Percentiles rank a stretch among this genome's conserved stretches.
These are phyloP conservation scores for Fonsecaea pugnacius DNA, from an alignment of 2,329 filamentous ascomycete genomes.

Conservation along the genomic window DNA sequence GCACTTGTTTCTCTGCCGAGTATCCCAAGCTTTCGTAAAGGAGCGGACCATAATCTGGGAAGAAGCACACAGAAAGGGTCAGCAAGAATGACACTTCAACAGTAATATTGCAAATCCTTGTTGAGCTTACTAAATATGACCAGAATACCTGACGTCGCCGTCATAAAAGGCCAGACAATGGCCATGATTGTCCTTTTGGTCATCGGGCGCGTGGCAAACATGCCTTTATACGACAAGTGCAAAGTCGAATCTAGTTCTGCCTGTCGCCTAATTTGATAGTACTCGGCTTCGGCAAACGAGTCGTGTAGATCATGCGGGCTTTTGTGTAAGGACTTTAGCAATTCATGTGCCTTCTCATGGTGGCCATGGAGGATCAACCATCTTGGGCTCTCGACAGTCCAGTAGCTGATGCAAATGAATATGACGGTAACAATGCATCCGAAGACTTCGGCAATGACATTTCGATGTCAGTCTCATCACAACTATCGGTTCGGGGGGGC, in stretches of 20 bases:
- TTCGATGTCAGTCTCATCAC: background rate
- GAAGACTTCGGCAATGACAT: background rate
- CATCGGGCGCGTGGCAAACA: slow-evolving; percentile 10
- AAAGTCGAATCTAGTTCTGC: slow-evolving; percentile 9
- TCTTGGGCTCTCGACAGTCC: slow-evolving; percentile 19
- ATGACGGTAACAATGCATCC: slow-evolving; percentile 10
- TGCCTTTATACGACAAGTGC: slow-evolving; percentile 5
- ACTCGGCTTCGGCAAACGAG: slow-evolving; percentile 21
- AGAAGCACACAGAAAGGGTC: background rate
- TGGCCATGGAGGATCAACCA: slow-evolving; percentile 25
- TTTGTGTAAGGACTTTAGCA: slow-evolving; percentile 16
- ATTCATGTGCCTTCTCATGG: slow-evolving; percentile 16
- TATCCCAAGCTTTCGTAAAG: slow-evolving; percentile 54
- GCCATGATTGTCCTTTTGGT: slow-evolving; percentile 13
- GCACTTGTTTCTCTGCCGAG: slow-evolving; percentile 36
- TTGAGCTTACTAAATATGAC: slow-evolving; percentile 45
- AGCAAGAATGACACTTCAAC: background rate
- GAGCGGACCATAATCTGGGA: slow-evolving; percentile 45
- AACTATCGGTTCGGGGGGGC: background rate
- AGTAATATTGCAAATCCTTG: background rate
- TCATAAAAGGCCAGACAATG: slow-evolving; percentile 9
- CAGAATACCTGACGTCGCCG: slow-evolving; percentile 39
- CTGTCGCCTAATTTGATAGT: slow-evolving; percentile 26
- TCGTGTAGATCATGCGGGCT: slow-evolving; percentile 5
- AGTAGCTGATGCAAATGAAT: slow-evolving; percentile 4